phyloP scores from a whole-genome alignment of 2,329 filamentous ascomycete genomes.

The Calonectria fujianensis region DNA sequence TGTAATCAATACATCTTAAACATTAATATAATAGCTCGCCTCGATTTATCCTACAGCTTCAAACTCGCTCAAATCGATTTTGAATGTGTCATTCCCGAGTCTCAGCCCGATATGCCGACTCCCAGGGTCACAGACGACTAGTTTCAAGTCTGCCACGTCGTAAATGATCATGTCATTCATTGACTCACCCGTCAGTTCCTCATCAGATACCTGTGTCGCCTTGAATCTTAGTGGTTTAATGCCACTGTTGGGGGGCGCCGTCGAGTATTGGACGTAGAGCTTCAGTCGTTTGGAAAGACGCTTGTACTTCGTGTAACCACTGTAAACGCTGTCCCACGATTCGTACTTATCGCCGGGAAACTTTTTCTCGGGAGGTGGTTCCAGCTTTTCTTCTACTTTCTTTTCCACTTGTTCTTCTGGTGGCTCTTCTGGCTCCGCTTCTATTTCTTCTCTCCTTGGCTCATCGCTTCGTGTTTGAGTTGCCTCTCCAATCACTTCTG shows the following conservation, averaged over 20 bases:
- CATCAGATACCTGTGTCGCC: constrained; percentile 30
- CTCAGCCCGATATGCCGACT: constrained; percentile 9
- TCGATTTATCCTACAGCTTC: background rate
- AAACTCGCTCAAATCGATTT: constrained; percentile 11
- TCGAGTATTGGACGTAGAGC: constrained; percentile 43
- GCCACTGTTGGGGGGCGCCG: constrained; percentile 6
- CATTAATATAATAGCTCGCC: background rate
- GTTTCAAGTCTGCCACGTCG: constrained; percentile 30
- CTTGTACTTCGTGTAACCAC: constrained; percentile 18
- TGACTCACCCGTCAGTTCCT: background rate
- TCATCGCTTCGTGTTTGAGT: background rate
- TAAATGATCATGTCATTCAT: constrained; percentile 6
- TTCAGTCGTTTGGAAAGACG: constrained; percentile 30
- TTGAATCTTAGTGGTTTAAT: constrained; percentile 30
- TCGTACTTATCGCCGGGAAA: background rate
- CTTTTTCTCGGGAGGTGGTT: too few species aligned
- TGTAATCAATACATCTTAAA: background rate
- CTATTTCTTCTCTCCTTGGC: background rate
- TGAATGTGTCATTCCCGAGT: constrained; percentile 6
- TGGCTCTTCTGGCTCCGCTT: background rate
- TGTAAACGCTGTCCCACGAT: constrained; percentile 37
- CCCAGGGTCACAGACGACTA: background rate
- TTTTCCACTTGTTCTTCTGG: background rate
- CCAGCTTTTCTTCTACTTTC: background rate
- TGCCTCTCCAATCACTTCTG: background rate